Base-by-base conservation (phyloP, 169 alveolate genomes). In the Plasmodium billcollinsi region DNA sequence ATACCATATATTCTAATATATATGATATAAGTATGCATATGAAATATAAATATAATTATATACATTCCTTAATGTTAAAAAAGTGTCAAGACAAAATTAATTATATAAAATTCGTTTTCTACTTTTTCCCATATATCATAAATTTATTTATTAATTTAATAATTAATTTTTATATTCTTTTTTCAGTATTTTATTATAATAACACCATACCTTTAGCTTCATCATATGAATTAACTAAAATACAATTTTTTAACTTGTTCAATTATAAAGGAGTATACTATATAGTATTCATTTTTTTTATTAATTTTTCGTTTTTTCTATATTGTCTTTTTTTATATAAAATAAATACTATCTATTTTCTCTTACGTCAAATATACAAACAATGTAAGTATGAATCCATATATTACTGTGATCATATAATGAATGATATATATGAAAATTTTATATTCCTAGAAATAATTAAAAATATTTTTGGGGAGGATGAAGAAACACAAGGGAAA, bases 161-260 rank as follows among this genome's bases (percentile, higher is more conserved):
- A 14, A 69, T 61, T 43, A 83, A 43, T 83, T 59, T 70, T 83
- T 83, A 83, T 26, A 54, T 83, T 29, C 54, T 83, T 20, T 56
- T 83, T 29, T 83, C 91, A 29, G 91, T 83, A 20, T 83, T 69
- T 83, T 83, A 83, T 24, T 83, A 83, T 50, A 67, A 83, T 73
- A 83, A 83, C 52, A 62, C 15, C n/a, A 63, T 83, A 52, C 91
- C 91, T 12, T 70, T 83, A 63, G 91, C 83, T 2, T 69, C 91
- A 29, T 54, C 91, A 69, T 70, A 69, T 49, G 91, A 83, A 50
- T 62, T 83, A 83, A 61, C 86, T 3, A 83, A 56, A 43, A 26
- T 83, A 39, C 73, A 83, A 50, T 65, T 83, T 69, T 43, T 83
- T 9, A 71, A 54, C 59, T 39, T 83, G 63, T 61, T 71, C n/a